Evolutionary conservation across 371 early-diverging fungal species (phyloP).

Genomic region (Mortierella sp.): DNA sequence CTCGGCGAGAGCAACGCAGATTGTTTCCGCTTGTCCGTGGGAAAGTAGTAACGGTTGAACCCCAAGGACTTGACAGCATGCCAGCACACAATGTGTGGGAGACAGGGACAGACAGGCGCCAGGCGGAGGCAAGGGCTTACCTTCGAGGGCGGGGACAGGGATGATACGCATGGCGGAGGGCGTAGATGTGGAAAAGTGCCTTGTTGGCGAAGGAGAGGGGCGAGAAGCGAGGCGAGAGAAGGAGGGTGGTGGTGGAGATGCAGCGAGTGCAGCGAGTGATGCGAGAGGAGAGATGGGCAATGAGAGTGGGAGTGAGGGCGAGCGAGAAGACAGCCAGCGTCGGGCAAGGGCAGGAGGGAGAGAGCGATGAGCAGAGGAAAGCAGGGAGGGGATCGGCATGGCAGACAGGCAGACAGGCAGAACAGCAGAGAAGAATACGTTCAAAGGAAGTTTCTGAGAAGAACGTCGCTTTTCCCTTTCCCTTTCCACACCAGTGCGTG

Average conservation of each 20-base stretch:
- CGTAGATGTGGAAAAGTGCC: constrained; percentile 19
- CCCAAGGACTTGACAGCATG: no score
- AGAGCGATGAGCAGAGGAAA: neutral
- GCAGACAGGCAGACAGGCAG: neutral
- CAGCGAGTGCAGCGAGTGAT: no score
- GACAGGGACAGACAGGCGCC: no score
- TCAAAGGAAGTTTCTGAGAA: neutral
- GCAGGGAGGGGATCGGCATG: neutral
- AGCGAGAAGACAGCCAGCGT: neutral
- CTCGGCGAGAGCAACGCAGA: no score
- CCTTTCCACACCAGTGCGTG: no score
- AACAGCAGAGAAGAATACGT: neutral
- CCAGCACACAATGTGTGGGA: no score
- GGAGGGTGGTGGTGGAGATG: no score
- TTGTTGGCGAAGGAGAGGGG: neutral
- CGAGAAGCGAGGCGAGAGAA: no score
- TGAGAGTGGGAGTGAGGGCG: neutral
- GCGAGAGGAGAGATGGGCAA: neutral
- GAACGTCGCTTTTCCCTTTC: constrained; percentile 1
- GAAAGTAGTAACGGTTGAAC: no score
- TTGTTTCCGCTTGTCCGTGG: no score
- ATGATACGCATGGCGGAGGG: constrained; percentile 62
- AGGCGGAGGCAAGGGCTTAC: constrained; percentile 5
- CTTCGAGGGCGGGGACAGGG: constrained; percentile 59
- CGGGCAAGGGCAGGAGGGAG: neutral